Conservation (phyloP, 192 early-diverging fungal species). For the Tieghemiomyces parasiticus region DNA sequence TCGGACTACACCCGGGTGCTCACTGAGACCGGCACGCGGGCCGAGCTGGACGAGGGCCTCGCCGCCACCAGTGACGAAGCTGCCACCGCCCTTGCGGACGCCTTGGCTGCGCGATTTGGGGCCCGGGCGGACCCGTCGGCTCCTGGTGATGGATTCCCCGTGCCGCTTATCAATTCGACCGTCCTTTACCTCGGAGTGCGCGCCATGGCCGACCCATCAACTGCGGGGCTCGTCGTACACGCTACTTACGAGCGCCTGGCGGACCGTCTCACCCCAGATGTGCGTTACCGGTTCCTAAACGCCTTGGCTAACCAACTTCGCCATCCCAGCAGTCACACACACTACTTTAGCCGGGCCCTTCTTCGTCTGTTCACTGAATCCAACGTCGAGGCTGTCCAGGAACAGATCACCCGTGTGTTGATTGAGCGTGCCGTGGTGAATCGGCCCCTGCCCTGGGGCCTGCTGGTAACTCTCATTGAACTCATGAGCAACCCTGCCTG, state of each 20-base stretch:
- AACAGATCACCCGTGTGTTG: slow-evolving; percentile 89
- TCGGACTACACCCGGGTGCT: slow-evolving; percentile 68
- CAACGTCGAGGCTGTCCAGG: slow-evolving; percentile 66
- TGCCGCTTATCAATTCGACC: slow-evolving; percentile 67
- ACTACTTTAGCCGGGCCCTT: slow-evolving; percentile 80
- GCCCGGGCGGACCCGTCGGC: background rate
- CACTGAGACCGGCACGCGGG: slow-evolving; percentile 40
- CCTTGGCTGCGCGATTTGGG: slow-evolving; percentile 12
- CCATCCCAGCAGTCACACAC: slow-evolving; percentile 94
- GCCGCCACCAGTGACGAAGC: slow-evolving; percentile 30
- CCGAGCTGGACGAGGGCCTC: slow-evolving; percentile 60
- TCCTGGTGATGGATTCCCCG: slow-evolving; percentile 37
- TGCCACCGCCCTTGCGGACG: slow-evolving; percentile 31
- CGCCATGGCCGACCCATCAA: slow-evolving; percentile 26
- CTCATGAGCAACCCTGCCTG: slow-evolving; percentile 81
- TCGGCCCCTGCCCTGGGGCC: slow-evolving; percentile 93
- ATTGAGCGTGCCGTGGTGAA: slow-evolving; percentile 92
- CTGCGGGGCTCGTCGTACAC: slow-evolving; percentile 35
- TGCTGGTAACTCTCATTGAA: slow-evolving; percentile 95
- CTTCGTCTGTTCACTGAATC: slow-evolving; percentile 72
- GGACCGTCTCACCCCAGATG: slow-evolving; percentile 38
- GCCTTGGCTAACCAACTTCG: slow-evolving; percentile 94
- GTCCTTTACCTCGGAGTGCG: slow-evolving; percentile 78
- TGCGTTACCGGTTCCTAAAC: slow-evolving; percentile 76
- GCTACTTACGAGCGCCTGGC: slow-evolving; percentile 65